Evolutionary conservation across 2,329 filamentous ascomycete species (phyloP), one percentile per base, ranked within the genome.

Genomic region (Paecilomyces niveus): DNA sequence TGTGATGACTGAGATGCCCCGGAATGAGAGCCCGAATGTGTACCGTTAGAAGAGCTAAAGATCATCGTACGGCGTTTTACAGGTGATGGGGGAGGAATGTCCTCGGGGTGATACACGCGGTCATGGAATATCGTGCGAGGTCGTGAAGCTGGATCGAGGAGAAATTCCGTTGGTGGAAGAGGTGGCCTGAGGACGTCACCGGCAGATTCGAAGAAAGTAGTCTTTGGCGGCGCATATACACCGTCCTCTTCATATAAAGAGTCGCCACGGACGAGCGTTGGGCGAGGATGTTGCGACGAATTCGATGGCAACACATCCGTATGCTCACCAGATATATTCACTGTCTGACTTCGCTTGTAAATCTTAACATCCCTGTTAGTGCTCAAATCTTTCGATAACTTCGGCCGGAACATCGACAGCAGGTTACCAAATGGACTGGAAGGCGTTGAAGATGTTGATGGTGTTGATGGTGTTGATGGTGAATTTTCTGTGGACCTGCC

Each of bases 41-140:
- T 65, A 51, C 54, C 62, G 22, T 66, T 65, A 1, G 62, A 58
- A 24, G 65, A 60, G 24, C 65, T 59, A 33, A 71, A 67, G 31
- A 72, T 62, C 64, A 78, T 72, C 69, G 82, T 64, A 65, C 72
- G 72, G 55, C 69, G 70, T 52, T 72, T 77, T 21, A 69, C 65
- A 3, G 72, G 74, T 0, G 89, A 88, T 8, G 92, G 90, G 0
- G 88, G 85, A 0, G 94, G 94, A 35, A 99, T 97, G 68, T 99
- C 94, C 51, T 88, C 84, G 0, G 94, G 92, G 67, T 96, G 91
- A 70, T 99, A 99, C 15, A 99, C 85, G 10, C 94, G 88, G 72
- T 99, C 94, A 72, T 99, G 94, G 74, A 97, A 97, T 60, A 99
- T 99, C 1, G 93, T 93, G 53, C 91, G 85, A 0, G 91, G 86